Evolutionary conservation across 495 filamentous ascomycete genomes (phyloP).

Genomic region (Thermothielavioides terrestris): DNA sequence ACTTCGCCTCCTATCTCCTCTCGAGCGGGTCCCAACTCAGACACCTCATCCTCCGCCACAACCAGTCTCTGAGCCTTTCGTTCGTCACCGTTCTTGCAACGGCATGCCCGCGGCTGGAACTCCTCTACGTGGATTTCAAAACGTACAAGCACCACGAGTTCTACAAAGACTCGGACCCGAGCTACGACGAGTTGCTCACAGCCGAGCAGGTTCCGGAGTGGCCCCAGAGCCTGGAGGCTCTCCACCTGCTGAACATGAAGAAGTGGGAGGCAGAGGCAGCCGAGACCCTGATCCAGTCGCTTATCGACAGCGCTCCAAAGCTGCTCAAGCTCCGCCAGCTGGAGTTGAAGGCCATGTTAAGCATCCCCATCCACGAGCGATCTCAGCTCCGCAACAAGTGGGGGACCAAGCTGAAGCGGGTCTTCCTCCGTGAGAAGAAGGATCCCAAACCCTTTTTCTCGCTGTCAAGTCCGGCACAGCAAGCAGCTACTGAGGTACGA

Average conservation of each 20-base stretch:
- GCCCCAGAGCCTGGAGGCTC: conserved; percentile 56
- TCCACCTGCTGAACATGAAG: conserved; percentile 67
- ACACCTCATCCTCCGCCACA: conserved; percentile 62
- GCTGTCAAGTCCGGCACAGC: conserved; percentile 16
- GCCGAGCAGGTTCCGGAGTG: conserved; percentile 58
- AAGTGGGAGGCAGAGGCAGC: conserved; percentile 57
- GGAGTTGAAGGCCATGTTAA: conserved; percentile 60
- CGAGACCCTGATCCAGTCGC: conserved; percentile 64
- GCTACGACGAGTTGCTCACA: conserved; percentile 54
- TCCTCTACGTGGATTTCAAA: conserved; percentile 62
- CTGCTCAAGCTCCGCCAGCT: conserved; percentile 58
- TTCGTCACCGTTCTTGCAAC: conserved; percentile 55
- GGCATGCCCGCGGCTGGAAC: conserved; percentile 58
- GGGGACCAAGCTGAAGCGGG: conserved; percentile 51
- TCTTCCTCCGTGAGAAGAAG: conserved; percentile 52
- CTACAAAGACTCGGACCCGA: conserved; percentile 56
- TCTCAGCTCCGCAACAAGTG: conserved; percentile 64
- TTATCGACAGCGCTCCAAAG: conserved; percentile 56
- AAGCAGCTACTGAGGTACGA: not conserved
- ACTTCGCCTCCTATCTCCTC: conserved; percentile 51
- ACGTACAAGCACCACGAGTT: conserved; percentile 49
- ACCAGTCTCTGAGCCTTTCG: conserved; percentile 61
- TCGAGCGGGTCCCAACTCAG: conserved; percentile 54
- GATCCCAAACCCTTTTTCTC: conserved; percentile 39
- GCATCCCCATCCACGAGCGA: conserved; percentile 70